Evolutionary conservation across 305 asterid species (phyloP).

Genomic region (Andrographis paniculata): DNA sequence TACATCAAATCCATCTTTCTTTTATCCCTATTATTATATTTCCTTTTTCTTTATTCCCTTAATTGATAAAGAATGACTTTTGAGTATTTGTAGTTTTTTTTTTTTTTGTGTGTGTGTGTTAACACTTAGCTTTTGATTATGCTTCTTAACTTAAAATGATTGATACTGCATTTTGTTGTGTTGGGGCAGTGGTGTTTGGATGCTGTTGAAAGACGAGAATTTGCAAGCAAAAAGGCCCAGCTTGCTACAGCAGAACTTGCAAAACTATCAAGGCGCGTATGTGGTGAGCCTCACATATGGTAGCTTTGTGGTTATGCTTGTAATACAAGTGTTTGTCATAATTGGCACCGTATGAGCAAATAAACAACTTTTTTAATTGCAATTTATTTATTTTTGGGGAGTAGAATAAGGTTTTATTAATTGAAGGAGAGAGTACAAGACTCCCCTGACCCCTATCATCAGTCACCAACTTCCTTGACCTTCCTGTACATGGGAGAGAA

Average conservation of each 20-base stretch:
- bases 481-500: too few species aligned
- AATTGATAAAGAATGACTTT: not conserved
- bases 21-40: not conserved
- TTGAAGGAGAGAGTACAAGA: too few species aligned
- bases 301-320: slow-evolving; percentile 1
- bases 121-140: slow-evolving; percentile 7
- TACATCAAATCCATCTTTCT: not conserved
- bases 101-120: not conserved
- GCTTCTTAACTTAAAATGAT: slow-evolving; percentile 17
- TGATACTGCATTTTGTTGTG: slow-evolving; percentile 10
- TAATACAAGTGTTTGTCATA: too few species aligned
- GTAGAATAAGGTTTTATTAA: too few species aligned
- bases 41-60: not conserved
- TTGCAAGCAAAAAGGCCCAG: slow-evolving; percentile 91
- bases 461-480: too few species aligned
- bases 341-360: too few species aligned
- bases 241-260: slow-evolving; percentile 99
- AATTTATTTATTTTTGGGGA: too few species aligned
- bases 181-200: slow-evolving; percentile 67
- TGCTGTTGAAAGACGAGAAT: slow-evolving; percentile 85
- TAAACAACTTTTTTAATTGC: too few species aligned
- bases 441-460: too few species aligned
- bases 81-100: not conserved
- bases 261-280: slow-evolving; percentile 88
- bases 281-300: slow-evolving; percentile 64